These are phyloP conservation scores for Pythium plurisporium DNA, from an alignment of 352 stramenopile species.

Conservation along the genomic window DNA sequence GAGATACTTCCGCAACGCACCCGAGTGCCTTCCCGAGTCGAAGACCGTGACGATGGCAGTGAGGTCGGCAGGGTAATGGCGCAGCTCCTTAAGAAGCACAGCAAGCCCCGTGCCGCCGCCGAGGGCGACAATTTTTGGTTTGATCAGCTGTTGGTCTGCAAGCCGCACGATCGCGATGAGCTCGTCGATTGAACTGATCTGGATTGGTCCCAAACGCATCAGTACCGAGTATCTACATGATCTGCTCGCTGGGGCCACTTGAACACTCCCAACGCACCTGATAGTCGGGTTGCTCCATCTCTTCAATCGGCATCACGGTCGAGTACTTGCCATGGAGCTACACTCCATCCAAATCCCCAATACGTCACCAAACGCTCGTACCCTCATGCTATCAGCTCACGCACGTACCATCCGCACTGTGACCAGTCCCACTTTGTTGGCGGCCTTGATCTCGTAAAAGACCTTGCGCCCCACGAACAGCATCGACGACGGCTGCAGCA, in stretches of 20 bases:
- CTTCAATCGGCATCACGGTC: slow-evolving; percentile 81
- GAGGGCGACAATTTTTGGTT: slow-evolving; percentile 82
- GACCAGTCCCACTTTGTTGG: slow-evolving; percentile 72
- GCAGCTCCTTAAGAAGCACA: slow-evolving; percentile 80
- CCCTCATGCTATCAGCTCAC: background rate
- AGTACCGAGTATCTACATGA: too few species aligned
- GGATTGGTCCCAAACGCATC: background rate
- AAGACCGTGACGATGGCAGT: slow-evolving; percentile 87
- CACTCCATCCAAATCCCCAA: background rate
- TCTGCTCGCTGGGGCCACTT: too few species aligned
- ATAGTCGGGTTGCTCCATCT: slow-evolving; percentile 76
- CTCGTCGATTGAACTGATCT: slow-evolving; percentile 80
- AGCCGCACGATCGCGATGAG: slow-evolving; percentile 70
- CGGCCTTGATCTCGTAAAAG: slow-evolving; percentile 86
- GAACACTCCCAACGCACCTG: too few species aligned
- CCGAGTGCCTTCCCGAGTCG: slow-evolving; percentile 78
- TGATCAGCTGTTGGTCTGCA: slow-evolving; percentile 70
- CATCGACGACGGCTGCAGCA: slow-evolving; percentile 67
- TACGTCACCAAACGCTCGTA: slow-evolving; percentile 8
- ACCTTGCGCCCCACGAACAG: slow-evolving; percentile 80
- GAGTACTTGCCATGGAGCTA: slow-evolving; percentile 83
- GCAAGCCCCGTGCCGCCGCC: slow-evolving; percentile 76
- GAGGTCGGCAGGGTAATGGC: slow-evolving; percentile 78
- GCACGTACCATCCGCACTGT: slow-evolving; percentile 64
- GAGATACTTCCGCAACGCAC: slow-evolving; percentile 74